phyloP scores from a whole-genome alignment of 2,329 filamentous ascomycete genomes.

The Sclerotinia minor region DNA sequence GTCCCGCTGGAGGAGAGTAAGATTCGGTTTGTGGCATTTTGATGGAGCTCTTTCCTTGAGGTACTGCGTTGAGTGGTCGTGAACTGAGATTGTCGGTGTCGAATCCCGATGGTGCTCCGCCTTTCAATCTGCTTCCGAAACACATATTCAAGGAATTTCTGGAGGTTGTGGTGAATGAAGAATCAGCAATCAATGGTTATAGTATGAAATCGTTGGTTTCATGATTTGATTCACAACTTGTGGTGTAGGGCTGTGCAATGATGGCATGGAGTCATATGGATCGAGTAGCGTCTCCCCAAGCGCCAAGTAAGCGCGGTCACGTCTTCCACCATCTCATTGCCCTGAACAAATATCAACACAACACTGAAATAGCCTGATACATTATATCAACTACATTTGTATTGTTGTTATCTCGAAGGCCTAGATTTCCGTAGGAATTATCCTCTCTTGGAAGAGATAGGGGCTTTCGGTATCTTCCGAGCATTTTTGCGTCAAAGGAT shows the following conservation, averaged over 20 bases:
- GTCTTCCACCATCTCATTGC: neutral
- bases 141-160: slow-evolving; percentile 32
- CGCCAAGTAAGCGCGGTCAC: neutral
- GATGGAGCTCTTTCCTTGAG: slow-evolving; percentile 26
- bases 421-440: neutral
- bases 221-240: slow-evolving; percentile 2
- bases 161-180: neutral
- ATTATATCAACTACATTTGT: too few relatives aligned
- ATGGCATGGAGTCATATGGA: slow-evolving; percentile 1
- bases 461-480: slow-evolving; percentile 1
- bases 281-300: neutral
- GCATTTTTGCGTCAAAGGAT: neutral
- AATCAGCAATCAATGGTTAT: neutral
- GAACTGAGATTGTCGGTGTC: slow-evolving; percentile 30
- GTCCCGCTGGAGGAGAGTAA: slow-evolving; percentile 41
- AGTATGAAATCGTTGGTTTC: neutral
- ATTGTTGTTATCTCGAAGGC: neutral
- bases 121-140: slow-evolving; percentile 36
- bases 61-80: slow-evolving; percentile 32
- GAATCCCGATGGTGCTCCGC: slow-evolving; percentile 30
- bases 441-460: neutral
- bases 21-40: slow-evolving; percentile 37
- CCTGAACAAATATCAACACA: neutral
- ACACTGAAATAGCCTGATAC: neutral
- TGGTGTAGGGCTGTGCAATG: neutral